Evolutionary conservation across 208 protist species (phyloP), one percentile per base, ranked within the genome.

Genomic region (Angomonas desouzai): DNA sequence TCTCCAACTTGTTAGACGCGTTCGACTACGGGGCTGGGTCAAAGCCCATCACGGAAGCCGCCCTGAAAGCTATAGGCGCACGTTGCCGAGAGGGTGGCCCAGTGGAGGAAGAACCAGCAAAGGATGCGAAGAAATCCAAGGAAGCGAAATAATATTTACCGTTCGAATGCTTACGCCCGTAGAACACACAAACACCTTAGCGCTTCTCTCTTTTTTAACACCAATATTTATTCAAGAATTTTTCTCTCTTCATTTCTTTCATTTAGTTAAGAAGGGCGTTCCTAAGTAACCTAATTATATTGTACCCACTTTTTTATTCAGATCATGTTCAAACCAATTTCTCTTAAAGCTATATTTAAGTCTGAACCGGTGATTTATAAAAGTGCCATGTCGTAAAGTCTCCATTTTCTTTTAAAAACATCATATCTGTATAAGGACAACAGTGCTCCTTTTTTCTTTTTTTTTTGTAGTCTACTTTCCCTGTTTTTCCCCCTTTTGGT

Each of bases 1-100:
- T 96, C 33, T 96, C 89, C 13, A 96, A 76, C 33, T 69, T 96
- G 25, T 93, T 96, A 72, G 89, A 96, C 63, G 83, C 85, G 0
- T 93, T 96, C 60, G 89, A 96, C 72, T 92, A 89, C 66, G 80
- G 79, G 49, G 80, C 78, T 1, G 89, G 89, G 51, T 83, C 81
- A 10, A 93, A 90, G 68, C 73, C 84, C 7, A 92, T 96, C 61
- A 85, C 86, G 6, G 80, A 96, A 53, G 73, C 77, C 33, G 80
- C 73, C 38, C 70, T 96, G 10, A 32, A 89, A 25, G 79, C 85
- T 53, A 93, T 96, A 59, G 87, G 86, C 30, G 89, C 89, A 28
- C 86, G 89, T 64, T 93, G 86, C 69, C 86, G 84, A 34, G 40
- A 62, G 63, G 36, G 65, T 60, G 38, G 66, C 60, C 49, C 43